A percentile compares a stretch with the other conserved stretches of the same genome.
Evolutionary conservation across 495 filamentous ascomycete species (phyloP).

Genomic region (Podospora pseudopauciseta): DNA sequence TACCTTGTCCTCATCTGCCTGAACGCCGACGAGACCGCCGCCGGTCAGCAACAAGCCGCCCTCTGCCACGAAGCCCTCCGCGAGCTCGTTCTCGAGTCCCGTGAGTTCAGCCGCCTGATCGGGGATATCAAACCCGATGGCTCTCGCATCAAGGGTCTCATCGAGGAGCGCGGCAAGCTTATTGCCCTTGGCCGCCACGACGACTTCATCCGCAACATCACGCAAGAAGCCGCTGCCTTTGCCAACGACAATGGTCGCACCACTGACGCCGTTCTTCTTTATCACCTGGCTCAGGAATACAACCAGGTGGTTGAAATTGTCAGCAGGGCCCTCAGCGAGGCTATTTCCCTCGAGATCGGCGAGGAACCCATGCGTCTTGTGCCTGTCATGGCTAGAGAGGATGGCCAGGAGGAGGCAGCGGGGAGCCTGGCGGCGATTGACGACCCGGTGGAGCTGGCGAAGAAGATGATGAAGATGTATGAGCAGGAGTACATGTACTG

Average conservation of each 20-base stretch:
- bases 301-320: slow-evolving; percentile 85
- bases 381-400: slow-evolving; percentile 66
- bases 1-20: slow-evolving; percentile 92
- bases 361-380: slow-evolving; percentile 69
- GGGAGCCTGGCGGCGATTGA: slow-evolving; percentile 77
- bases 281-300: slow-evolving; percentile 91
- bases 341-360: slow-evolving; percentile 75
- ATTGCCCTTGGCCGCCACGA: slow-evolving; percentile 74
- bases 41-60: slow-evolving; percentile 70
- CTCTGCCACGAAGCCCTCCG: slow-evolving; percentile 91
- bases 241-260: slow-evolving; percentile 91
- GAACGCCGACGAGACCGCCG: slow-evolving; percentile 72
- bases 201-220: slow-evolving; percentile 83
- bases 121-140: slow-evolving; percentile 87
- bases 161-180: slow-evolving; percentile 83
- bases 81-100: slow-evolving; percentile 90
- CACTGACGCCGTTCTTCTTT: slow-evolving; percentile 89
- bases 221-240: slow-evolving; percentile 79
- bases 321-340: slow-evolving; percentile 85
- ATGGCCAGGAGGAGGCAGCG: slow-evolving; percentile 28
- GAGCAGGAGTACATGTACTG: slow-evolving; percentile 69
- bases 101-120: slow-evolving; percentile 89
- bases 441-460: slow-evolving; percentile 74
- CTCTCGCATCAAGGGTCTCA: slow-evolving; percentile 72
- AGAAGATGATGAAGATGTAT: slow-evolving; percentile 78